A percentile compares a stretch with the other conserved stretches of the same genome.
Evolutionary conservation across 176 grass and related monocot genomes (phyloP).

Genomic region (Otatea glauca): DNA sequence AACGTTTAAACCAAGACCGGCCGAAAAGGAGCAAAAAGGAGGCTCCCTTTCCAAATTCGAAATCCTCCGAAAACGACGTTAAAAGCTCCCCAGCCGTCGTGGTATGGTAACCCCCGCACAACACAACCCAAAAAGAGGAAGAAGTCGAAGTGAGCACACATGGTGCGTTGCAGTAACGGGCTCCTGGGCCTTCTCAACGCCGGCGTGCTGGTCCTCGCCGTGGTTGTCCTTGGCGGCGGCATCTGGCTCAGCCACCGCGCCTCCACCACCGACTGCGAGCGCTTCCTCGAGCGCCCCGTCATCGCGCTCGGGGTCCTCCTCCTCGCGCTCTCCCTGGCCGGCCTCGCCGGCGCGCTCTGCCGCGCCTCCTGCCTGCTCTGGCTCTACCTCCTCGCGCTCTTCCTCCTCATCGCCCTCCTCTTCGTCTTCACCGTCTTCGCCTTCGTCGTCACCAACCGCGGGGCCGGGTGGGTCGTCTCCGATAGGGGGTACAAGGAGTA

Average conservation of each 20-base stretch:
- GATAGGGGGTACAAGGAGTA: conserved; percentile 81
- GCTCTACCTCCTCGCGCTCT: conserved; percentile 89
- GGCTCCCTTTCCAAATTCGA: conserved; percentile 28
- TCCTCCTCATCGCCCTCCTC: conserved; percentile 76
- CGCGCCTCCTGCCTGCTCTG: conserved; percentile 77
- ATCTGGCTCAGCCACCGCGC: conserved; percentile 76
- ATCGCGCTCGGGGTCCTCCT: conserved; percentile 72
- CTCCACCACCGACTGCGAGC: conserved; percentile 81
- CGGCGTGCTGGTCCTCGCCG: conserved; percentile 55
- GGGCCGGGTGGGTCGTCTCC: conserved; percentile 62
- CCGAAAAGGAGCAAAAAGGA: conserved; percentile 22
- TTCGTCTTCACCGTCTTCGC: conserved; percentile 81
- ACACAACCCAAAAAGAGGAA: background rate
- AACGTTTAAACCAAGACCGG: background rate
- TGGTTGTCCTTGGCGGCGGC: conserved; percentile 64
- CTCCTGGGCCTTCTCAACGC: conserved; percentile 75
- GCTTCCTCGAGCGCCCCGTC: conserved; percentile 67
- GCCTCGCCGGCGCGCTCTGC: conserved; percentile 72
- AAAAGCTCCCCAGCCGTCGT: conserved; percentile 4
- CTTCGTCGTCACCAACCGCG: conserved; percentile 84
- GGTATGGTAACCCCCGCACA: background rate
- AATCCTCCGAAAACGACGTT: conserved; percentile 2
- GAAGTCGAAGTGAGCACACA: background rate
- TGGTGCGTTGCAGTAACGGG: conserved; percentile 77
- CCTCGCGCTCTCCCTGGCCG: conserved; percentile 64